Conservation (phyloP, 768 basidiomycete species). For the Tulasnella sp. region DNA sequence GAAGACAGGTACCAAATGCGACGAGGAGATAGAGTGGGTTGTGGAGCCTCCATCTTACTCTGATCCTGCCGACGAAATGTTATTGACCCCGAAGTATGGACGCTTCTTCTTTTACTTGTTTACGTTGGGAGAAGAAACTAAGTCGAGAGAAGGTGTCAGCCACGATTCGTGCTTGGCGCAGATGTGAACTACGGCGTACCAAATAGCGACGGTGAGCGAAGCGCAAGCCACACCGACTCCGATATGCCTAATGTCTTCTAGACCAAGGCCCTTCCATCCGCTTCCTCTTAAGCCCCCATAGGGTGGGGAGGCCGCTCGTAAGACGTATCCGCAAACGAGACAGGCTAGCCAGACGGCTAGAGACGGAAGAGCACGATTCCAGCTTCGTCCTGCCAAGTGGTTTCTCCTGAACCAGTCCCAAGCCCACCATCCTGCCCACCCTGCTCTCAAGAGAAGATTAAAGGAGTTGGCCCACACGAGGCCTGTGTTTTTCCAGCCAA, state of each 20-base stretch:
- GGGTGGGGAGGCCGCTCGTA: background rate
- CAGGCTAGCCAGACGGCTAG: background rate
- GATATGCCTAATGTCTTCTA: background rate
- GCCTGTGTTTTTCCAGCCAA: constrained; percentile 52
- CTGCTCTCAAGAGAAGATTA: constrained; percentile 55
- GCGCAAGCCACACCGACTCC: background rate
- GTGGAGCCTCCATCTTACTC: too few relatives aligned
- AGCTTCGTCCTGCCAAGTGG: background rate
- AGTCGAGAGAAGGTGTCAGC: background rate
- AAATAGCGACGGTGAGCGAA: background rate
- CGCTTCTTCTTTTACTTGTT: background rate
- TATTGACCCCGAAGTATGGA: background rate
- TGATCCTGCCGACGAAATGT: background rate
- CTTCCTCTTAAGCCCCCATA: background rate
- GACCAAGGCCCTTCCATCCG: background rate
- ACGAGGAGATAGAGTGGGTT: too few relatives aligned
- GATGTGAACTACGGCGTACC: background rate
- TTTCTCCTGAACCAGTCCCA: background rate
- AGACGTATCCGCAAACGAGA: background rate
- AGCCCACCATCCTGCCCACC: constrained; percentile 4
- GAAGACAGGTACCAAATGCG: too few relatives aligned
- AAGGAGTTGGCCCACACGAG: constrained; percentile 70
- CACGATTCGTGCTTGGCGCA: background rate
- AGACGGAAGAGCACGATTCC: background rate
- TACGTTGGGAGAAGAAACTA: background rate